Base-by-base conservation (phyloP, 208 protist genomes). In the Crithidia fasciculata region DNA sequence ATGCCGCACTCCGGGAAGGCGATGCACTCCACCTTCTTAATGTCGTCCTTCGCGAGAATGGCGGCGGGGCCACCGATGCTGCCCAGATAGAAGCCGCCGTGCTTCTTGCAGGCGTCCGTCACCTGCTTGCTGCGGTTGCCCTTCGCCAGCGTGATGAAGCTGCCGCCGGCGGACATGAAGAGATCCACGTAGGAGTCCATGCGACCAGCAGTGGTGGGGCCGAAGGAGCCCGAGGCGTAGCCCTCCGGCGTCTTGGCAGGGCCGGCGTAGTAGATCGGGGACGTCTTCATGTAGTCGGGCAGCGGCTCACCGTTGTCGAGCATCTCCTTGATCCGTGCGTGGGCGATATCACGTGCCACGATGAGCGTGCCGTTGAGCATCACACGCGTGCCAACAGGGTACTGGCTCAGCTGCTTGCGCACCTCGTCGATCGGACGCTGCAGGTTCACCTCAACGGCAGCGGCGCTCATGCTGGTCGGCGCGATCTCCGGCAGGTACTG, bases 331-430 rank as follows among this genome's bases (percentile, higher is more conserved):
- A 98, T 92, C 66, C 96, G 94, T 45, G 97, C 96, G 82, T 99
- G 98, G 12, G 98, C 98, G 65, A 99, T 99, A 73, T 99, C 98
- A 60, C 98, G 93, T 2, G 98, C 98, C 12, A 99, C 98, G 52
- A 99, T 90, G 53, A 99, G 86, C 15, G 97, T 98, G 58, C 98
- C 98, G 13, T 85, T 97, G 44, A 99, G 94, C 39, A 86, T 96
- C 54, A 99, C 84, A 8, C 96, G 90, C 15, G 97, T 98, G 78
- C 91, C 93, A 63, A 98, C 91, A 9, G 94, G 93, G 83, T 96
- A 89, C 84, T 95, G 79, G 53, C 74, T 86, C 16, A 99, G 88
- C 73, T 86, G 82, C 43, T 78, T 74, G 19, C 87, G 84, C 54
- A 97, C 87, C 62, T 98, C 86, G 2, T 72, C 70, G 94, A 98